These are phyloP conservation scores for Agrocybe praecox DNA, from an alignment of 768 basidiomycete genomes.

Conservation along the genomic window DNA sequence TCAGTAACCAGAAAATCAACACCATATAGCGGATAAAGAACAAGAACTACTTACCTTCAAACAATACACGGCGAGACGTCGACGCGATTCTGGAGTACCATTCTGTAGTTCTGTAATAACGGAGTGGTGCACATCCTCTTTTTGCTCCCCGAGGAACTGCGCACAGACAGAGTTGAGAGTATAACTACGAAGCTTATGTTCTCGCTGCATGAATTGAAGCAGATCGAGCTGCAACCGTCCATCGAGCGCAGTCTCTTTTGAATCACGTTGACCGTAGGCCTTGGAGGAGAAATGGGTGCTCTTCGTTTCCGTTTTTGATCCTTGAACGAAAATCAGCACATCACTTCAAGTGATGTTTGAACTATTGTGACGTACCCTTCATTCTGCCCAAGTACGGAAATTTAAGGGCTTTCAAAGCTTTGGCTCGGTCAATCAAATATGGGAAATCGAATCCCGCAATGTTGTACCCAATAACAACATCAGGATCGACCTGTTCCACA, in stretches of 20 bases:
- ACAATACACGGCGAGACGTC: slow-evolving; percentile 96
- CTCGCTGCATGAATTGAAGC: slow-evolving; percentile 97
- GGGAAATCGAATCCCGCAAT: slow-evolving; percentile 94
- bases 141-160: slow-evolving; percentile 97
- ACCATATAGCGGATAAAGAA: background rate
- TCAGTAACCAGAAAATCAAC: background rate
- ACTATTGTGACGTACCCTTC: slow-evolving; percentile 48
- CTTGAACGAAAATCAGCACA: slow-evolving; percentile 43
- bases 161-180: slow-evolving; percentile 98
- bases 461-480: slow-evolving; percentile 97
- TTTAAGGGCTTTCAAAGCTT: slow-evolving; percentile 65
- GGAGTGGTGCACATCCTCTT: slow-evolving; percentile 98
- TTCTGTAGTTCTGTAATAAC: slow-evolving; percentile 98
- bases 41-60: slow-evolving; percentile 83
- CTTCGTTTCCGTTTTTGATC: slow-evolving; percentile 76
- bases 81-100: slow-evolving; percentile 89
- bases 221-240: slow-evolving; percentile 95
- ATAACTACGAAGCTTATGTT: slow-evolving; percentile 96
- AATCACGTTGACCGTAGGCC: slow-evolving; percentile 96
- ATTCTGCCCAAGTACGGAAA: slow-evolving; percentile 82
- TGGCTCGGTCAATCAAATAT: slow-evolving; percentile 92
- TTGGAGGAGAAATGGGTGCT: slow-evolving; percentile 98
- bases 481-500: slow-evolving; percentile 88
- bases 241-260: slow-evolving; percentile 89
- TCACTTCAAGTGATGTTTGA: background rate